Evolutionary conservation across 1,139 yeast genomes (phyloP), one percentile per base, ranked within the genome.

Genomic region (Pichia sp.): DNA sequence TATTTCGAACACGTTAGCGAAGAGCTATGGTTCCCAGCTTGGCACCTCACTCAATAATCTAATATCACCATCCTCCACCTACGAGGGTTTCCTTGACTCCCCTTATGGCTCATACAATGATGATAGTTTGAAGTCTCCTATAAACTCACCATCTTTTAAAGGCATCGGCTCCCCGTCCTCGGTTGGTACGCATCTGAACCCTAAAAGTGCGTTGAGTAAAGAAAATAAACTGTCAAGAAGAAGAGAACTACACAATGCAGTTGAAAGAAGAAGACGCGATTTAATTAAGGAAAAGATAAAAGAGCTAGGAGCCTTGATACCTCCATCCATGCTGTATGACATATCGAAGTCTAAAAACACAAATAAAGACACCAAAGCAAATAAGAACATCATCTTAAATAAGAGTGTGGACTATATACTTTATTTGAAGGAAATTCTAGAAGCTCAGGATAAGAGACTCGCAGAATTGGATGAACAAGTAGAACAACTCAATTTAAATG

Each of bases 191-290:
- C 78, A 50, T 66, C 72, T 64, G 58, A 66, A 64, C 47, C 74
- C 75, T 60, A 53, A 81, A 75, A 67, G 81, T 73, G 64, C 74
- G 60, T 63, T 85, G 53, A 75, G 81, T n/a, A 83, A 84, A 64
- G 93, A 86, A 58, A 89, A 84, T 56, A 86, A 84, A 63, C 67
- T 85, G 55, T 79, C 79, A 60, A 77, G 93, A 63, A 77, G 92
- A 62, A 74, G 90, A 59, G 92, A 86, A 64, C 82, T 86, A 62
- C 95, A 87, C 65, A 87, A 87, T 66, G 93, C 90, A 0, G 95
- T 87, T 5, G 95, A 87, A 67, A 75, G 93, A 65, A 77, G 92
- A 67, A 76, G 95, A 67, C 75, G 95, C 61, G 95, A 87, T 65
- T 72, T 87, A 62, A 87, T 87, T 61, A 87, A 87, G 67, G 87